Base-by-base conservation (phyloP, 371 early-diverging fungal genomes). In the Syncephalis plumigaleata region DNA sequence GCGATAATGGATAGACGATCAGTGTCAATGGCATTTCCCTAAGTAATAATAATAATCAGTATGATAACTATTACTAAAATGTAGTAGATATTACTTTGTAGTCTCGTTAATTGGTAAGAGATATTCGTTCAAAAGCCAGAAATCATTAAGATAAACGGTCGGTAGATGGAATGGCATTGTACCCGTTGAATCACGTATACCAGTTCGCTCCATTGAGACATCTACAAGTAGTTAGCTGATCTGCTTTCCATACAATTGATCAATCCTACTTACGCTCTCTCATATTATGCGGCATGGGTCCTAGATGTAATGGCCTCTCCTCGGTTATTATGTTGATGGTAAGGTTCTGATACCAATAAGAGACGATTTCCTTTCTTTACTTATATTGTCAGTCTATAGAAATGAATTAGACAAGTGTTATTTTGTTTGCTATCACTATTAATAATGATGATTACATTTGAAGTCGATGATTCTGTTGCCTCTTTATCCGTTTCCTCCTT, bases 321-420 rank as follows among this genome's bases (percentile, higher is more conserved):
- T 75, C 73, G 13, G 60, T 65, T 21, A 90, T 63, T 2, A 85
- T 45, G 43, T 64, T 62, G 27, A 90, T 52, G 3, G 91, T 90
- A 47, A 91, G 54, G 52, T 93, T 91, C 18, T 71, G 68, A 61
- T 79, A 77, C 89, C 89, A 91, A 64, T 88, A 76, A 27, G 84
- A 75, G n/a, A 83, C 69, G 48, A 83, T 62, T 62, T 68, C 40
- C n/a, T n/a, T n/a, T n/a, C n/a, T n/a, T n/a, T n/a, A n/a, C n/a
- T n/a, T n/a, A n/a, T n/a, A n/a, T n/a, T n/a, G n/a, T n/a, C n/a
- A n/a, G n/a, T n/a, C n/a, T n/a, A n/a, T n/a, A n/a, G n/a, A n/a
- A n/a, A n/a, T n/a, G n/a, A n/a, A n/a, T n/a, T n/a, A n/a, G n/a
- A n/a, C n/a, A n/a, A n/a, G n/a, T n/a, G n/a, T n/a, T n/a, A n/a